These are phyloP conservation scores for Kurtzmaniella fragi DNA, from an alignment of 805 yeast species.

Conservation along the genomic window DNA sequence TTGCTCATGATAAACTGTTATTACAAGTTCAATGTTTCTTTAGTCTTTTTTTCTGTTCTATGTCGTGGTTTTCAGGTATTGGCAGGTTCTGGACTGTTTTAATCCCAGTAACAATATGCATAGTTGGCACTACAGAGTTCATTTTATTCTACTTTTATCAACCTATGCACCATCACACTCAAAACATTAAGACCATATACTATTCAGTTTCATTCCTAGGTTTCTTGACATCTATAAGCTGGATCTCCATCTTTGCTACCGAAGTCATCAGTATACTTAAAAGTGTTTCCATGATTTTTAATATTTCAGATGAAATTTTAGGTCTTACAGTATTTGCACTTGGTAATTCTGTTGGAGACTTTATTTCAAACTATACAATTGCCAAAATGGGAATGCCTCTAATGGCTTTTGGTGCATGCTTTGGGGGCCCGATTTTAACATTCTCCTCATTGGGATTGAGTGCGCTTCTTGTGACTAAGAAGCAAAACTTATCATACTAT, in stretches of 20 bases:
- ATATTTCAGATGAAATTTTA: slow-evolving; percentile 69
- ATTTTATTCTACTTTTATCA: slow-evolving; percentile 2
- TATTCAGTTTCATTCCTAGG: slow-evolving; percentile 44
- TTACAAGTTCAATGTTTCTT: slow-evolving; percentile 24
- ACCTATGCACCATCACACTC: neutral
- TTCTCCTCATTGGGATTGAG: slow-evolving; percentile 78
- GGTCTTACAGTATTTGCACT: slow-evolving; percentile 88
- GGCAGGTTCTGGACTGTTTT: slow-evolving; percentile 7
- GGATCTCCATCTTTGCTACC: slow-evolving; percentile 67
- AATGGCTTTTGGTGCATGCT: slow-evolving; percentile 93
- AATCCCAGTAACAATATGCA: slow-evolving; percentile 9
- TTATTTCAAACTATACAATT: slow-evolving; percentile 76
- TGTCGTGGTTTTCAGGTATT: slow-evolving; percentile 8
- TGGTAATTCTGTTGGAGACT: slow-evolving; percentile 90
- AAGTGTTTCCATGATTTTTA: slow-evolving; percentile 52
- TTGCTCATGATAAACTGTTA: slow-evolving; percentile 13
- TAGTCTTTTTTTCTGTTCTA: slow-evolving; percentile 20
- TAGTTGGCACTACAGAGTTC: slow-evolving; percentile 5
- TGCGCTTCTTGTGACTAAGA: slow-evolving; percentile 37
- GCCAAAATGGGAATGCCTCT: slow-evolving; percentile 78
- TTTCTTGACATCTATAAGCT: slow-evolving; percentile 58
- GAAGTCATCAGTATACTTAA: slow-evolving; percentile 64
- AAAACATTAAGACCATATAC: neutral
- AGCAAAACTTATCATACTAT: slow-evolving; percentile 7
- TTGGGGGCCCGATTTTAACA: slow-evolving; percentile 86